A percentile compares a stretch with the other conserved stretches of the same genome.
These are phyloP conservation scores for Botrytis squamosa DNA, from an alignment of 2,329 filamentous ascomycete species.

Conservation along the genomic window DNA sequence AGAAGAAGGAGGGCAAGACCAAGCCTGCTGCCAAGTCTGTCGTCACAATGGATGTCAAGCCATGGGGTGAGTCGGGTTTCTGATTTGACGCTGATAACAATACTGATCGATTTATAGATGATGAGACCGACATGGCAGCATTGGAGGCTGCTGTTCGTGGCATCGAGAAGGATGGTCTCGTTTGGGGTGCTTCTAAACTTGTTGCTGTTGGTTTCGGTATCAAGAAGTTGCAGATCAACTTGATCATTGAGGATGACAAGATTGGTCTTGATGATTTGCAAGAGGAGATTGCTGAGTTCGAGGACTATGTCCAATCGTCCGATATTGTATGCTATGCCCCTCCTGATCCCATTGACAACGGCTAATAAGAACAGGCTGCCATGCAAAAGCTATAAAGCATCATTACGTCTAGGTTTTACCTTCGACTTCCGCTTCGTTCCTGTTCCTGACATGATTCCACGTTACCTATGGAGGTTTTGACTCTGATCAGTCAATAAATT, in stretches of 20 bases:
- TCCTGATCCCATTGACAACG: constrained; percentile 22
- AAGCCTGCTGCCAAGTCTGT: constrained; percentile 95
- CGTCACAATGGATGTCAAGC: constrained; percentile 95
- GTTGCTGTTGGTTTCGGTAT: constrained; percentile 94
- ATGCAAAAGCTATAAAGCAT: constrained; percentile 84
- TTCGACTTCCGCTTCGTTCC: constrained; percentile 23
- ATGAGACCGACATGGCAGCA: constrained; percentile 87
- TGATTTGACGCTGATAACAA: background rate
- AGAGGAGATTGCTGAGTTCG: constrained; percentile 78
- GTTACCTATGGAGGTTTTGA: constrained; percentile 30
- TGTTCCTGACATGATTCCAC: constrained; percentile 33
- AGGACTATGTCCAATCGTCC: constrained; percentile 95
- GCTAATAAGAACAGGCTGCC: constrained; percentile 51
- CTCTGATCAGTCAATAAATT: constrained; percentile 19
- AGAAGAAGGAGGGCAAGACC: constrained; percentile 93
- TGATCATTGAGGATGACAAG: constrained; percentile 97
- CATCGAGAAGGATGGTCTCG: constrained; percentile 89
- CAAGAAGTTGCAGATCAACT: constrained; percentile 98
- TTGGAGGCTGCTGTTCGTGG: constrained; percentile 77
- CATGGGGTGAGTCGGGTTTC: constrained; percentile 72
- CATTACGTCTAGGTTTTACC: constrained; percentile 27
- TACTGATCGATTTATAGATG: constrained; percentile 54
- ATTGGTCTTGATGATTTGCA: constrained; percentile 83
- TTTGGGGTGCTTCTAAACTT: constrained; percentile 91
- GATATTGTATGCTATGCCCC: constrained; percentile 61